Base-by-base conservation (phyloP, 2,329 filamentous ascomycete species). In the Didymella arachidicola region DNA sequence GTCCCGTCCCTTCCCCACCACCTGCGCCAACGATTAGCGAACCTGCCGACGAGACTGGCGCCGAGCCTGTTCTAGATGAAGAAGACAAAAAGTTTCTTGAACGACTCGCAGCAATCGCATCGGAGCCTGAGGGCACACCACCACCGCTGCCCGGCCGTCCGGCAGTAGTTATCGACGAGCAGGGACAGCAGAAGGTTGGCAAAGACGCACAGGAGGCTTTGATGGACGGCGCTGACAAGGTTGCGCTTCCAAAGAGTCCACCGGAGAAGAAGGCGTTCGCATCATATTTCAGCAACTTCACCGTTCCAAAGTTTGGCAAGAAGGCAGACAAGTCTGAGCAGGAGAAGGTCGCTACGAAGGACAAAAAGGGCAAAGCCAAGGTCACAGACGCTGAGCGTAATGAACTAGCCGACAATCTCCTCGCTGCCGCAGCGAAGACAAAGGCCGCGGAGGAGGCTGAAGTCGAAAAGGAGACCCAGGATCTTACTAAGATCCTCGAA, bases 401-500 rank as follows among this genome's bases (percentile, higher is more conserved):
- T n/a, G 66, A 73, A 39, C 70, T 76, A 1, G 75, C 75, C 34
- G 65, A 74, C 30, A 66, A 72, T 32, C 69, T 79, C 3, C 70
- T 67, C 12, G 59, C 72, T 5, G 76, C 74, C 7, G 76, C 75
- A 12, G 67, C 72, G 36, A 65, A 68, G 4, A 64, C 75, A 25
- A 77, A 75, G 58, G 54, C 66, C 3, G 65, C 71, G 18, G 71
- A 77, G 19, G 62, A 72, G 18, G 71, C 77, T 47, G 78, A 79
- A 54, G 72, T 68, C 27, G 74, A 83, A 59, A 81, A 84, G 66
- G 87, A 92, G 70, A 81, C 88, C 61, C 82, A 86, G 53, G 95
- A 97, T 68, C 86, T 98, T 59, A 86, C 86, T 38, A 84, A 86
- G 29, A 87, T 97, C 22, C 88, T 99, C 27, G 90, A 96, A 71